Percentiles rank a stretch among this genome's conserved stretches.
Evolutionary conservation across 2,329 filamentous ascomycete genomes (phyloP).

Genomic region (Tolypocladium pustulatum): DNA sequence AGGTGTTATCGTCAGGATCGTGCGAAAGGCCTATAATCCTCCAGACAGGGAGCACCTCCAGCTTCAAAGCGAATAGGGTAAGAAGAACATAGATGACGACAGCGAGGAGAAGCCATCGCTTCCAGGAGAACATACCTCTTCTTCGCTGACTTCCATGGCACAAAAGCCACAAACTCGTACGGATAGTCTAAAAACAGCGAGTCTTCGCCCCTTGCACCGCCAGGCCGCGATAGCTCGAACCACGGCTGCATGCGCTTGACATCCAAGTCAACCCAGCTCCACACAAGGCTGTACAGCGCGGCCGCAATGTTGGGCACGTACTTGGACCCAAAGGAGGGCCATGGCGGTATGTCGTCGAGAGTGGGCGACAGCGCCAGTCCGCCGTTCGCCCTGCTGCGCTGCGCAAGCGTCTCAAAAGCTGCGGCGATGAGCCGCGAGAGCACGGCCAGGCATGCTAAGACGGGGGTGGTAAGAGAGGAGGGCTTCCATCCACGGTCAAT

Average conservation of each 20-base stretch:
- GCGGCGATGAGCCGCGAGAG: constrained; percentile 24
- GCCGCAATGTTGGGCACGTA: constrained; percentile 44
- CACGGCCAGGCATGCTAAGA: constrained; percentile 25
- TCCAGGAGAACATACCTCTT: constrained; percentile 14
- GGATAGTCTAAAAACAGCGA: constrained; percentile 46
- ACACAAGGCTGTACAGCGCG: constrained; percentile 43
- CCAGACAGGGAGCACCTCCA: constrained; percentile 11
- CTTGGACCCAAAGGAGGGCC: constrained; percentile 28
- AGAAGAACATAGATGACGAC: too few relatives aligned
- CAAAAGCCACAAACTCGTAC: constrained; percentile 21
- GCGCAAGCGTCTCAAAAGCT: constrained; percentile 31
- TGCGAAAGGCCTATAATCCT: neutral
- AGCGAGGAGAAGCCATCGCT: neutral
- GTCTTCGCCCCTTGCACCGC: constrained; percentile 30
- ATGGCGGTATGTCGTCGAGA: constrained; percentile 20
- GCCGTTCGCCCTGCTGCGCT: constrained; percentile 24
- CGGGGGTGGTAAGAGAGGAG: constrained; percentile 9
- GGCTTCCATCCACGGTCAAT: constrained; percentile 1
- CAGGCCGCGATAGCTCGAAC: constrained; percentile 39
- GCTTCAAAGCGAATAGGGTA: neutral
- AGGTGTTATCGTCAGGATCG: neutral
- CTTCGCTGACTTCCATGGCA: constrained; percentile 18
- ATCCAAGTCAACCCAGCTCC: constrained; percentile 51
- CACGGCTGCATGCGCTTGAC: constrained; percentile 49
- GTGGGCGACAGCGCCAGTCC: constrained; percentile 24